Conservation (phyloP, 1,139 yeast species). For the Citeromyces siamensis region DNA sequence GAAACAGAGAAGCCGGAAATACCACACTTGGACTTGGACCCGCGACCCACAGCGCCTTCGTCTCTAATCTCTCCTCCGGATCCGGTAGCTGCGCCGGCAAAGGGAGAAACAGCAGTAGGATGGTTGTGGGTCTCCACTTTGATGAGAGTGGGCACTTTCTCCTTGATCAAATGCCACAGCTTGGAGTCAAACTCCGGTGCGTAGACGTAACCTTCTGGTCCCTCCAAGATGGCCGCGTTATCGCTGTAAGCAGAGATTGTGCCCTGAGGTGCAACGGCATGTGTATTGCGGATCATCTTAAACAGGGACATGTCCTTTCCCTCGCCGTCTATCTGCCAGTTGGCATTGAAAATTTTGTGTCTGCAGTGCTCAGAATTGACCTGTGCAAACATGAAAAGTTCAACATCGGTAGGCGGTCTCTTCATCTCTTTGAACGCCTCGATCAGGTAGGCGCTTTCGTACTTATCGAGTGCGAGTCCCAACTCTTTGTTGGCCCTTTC, state of each 20-base stretch:
- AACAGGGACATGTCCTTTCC: slow-evolving; percentile 67
- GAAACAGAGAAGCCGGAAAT: slow-evolving; percentile 88
- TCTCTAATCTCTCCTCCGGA: slow-evolving; percentile 99
- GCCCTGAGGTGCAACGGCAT: slow-evolving; percentile 58
- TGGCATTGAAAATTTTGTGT: slow-evolving; percentile 97
- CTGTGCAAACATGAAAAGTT: slow-evolving; percentile 97
- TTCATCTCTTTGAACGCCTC: slow-evolving; percentile 69
- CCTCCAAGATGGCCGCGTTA: slow-evolving; percentile 96
- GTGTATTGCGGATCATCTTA: slow-evolving; percentile 95
- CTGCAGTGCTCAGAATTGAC: slow-evolving; percentile 99
- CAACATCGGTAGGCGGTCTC: slow-evolving; percentile 96
- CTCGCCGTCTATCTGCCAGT: slow-evolving; percentile 90
- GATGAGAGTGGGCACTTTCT: slow-evolving; percentile 77
- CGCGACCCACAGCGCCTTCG: slow-evolving; percentile 99
- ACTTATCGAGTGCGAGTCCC: slow-evolving; percentile 87
- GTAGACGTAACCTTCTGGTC: slow-evolving; percentile 60
- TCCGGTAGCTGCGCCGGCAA: slow-evolving; percentile 99
- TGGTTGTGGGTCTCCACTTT: slow-evolving; percentile 99
- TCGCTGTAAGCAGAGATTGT: slow-evolving; percentile 95
- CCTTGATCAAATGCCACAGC: slow-evolving; percentile 64
- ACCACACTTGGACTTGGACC: slow-evolving; percentile 96
- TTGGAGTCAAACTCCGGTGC: slow-evolving; percentile 61
- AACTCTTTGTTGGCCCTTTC: slow-evolving; percentile 67
- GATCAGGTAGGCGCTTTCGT: slow-evolving; percentile 82
- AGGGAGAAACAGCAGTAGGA: slow-evolving; percentile 98